Base-by-base conservation (phyloP, 2,329 filamentous ascomycete species). In the Keithomyces neogunnii region DNA sequence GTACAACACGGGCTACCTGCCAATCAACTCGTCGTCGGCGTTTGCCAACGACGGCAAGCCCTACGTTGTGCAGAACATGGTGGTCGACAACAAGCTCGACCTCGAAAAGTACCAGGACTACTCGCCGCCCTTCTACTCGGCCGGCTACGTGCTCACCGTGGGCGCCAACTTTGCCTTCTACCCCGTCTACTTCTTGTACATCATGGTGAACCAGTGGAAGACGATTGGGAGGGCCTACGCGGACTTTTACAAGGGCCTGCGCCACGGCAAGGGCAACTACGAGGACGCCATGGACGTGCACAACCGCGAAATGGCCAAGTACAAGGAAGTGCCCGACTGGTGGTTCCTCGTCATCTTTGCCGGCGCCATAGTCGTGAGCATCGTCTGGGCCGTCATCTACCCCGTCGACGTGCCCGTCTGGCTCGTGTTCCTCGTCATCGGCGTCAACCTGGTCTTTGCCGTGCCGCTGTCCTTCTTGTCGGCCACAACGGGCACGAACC, bases 271-370 rank as follows among this genome's bases (percentile, higher is more conserved):
- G 48, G 63, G 65, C 39, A 72, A 70, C 57, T 73, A 71, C 52
- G 69, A 69, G 4, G 67, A 65, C 19, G 62, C 66, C 42, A 69
- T 66, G 60, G 72, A 75, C 54, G 62, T 70, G 3, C 70, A 73
- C 58, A 69, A 57, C 51, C 59, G 61, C 6, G 56, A 67, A 4
- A 74, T 75, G 72, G 53, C 63, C 9, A 63, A 63, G 36, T 74
- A 73, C 53, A 59, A 59, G 1, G 72, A 74, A 50, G 70, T 73
- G 3, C 72, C 72, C 1, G 71, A 73, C 56, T 74, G 71, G 72
- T 74, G 72, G 72, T 74, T 73, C 57, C 56, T 73, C 5, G 33
- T 66, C 35, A 71, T 74, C 42, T 62, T 73, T 3, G 53, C 63
- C 26, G 54, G 36, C 42, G 62, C 66, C 49, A 54, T 60, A 1